Evolutionary conservation across 139 green algal genomes (phyloP).

Genomic region (Volvox reticuliferus): DNA sequence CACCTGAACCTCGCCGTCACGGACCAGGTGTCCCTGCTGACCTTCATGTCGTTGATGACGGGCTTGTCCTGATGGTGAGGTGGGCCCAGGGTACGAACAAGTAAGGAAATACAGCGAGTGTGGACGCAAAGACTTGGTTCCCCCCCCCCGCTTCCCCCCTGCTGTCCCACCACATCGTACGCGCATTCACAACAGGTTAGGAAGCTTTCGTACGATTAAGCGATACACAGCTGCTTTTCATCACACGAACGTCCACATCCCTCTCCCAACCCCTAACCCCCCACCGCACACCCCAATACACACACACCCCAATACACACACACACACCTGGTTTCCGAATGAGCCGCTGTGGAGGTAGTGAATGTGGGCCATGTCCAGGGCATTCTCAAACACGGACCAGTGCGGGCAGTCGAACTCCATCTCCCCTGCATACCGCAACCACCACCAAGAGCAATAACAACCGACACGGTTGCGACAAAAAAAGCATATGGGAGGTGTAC

Average conservation of each 20-base stretch:
- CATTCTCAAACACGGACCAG: conserved; percentile 91
- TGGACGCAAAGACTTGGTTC: too few relatives aligned
- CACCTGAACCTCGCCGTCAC: conserved; percentile 58
- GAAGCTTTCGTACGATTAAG: too few relatives aligned
- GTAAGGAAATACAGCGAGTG: too few relatives aligned
- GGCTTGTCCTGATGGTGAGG: conserved; percentile 59
- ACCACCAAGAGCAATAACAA: neutral
- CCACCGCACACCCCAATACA: neutral
- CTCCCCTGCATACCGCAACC: conserved; percentile 41
- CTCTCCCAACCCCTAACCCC: neutral
- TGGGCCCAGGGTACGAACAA: too few relatives aligned
- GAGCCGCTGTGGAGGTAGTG: conserved; percentile 89
- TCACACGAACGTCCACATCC: neutral
- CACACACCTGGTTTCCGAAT: conserved; percentile 74
- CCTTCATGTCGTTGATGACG: conserved; percentile 79
- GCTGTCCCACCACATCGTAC: too few relatives aligned
- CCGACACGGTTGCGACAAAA: too few relatives aligned
- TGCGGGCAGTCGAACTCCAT: conserved; percentile 71
- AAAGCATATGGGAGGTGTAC: too few relatives aligned
- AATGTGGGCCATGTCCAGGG: conserved; percentile 93
- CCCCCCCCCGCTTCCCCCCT: too few relatives aligned
- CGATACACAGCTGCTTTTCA: too few relatives aligned
- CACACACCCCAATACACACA: neutral
- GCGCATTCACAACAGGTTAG: too few relatives aligned
- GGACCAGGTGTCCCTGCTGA: conserved; percentile 60